Base-by-base conservation (phyloP, 805 yeast species). In the Wickerhamomyces queroliae region DNA sequence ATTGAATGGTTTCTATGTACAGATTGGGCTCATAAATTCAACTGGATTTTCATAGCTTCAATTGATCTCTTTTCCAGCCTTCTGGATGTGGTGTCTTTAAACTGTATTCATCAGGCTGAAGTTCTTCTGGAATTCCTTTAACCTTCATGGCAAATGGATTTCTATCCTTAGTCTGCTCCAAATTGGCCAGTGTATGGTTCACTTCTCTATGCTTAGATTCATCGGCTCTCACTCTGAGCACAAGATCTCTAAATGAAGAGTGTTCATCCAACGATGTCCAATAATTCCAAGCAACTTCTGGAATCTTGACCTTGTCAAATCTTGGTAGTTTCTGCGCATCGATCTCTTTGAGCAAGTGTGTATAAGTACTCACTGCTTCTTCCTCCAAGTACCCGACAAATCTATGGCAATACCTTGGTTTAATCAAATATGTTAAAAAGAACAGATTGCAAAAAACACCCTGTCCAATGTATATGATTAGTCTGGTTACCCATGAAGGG, bases 201-300 rank as follows among this genome's bases (percentile, higher is more conserved):
- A 83, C 89, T 53, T 83, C 90, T 58, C 90, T 70, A 55, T 82
- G 89, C 56, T 82, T 82, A 30, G 87, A 81, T 58, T 82, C 90
- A 52, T 82, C 90, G 2, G 90, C 90, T 46, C 89, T 70, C 19
- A 83, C 66, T 48, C 78, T 70, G 42, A 70, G 67, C 35, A 83
- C 64, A 53, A 83, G 67, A 46, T 82, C 87, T 42, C 67, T 65
- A 60, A 82, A 72, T 3, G 76, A 62, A 21, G 82, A 67, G 19
- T 75, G 53, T 23, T 69, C 70, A 31, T 51, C 50, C 64, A 83
- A 65, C 16, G 73, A 68, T 3, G 39, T 30, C 86, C 87, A 82
- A 60, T 83, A 82, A 42, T 69, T 66, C 49, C 66, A 63, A 7
- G 89, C 84, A 41, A 82, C 73, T 36, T 74, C 70, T 2, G 86